These are phyloP conservation scores for Yamadazyma phyllophila DNA, from an alignment of 805 yeast species.

Conservation along the genomic window DNA sequence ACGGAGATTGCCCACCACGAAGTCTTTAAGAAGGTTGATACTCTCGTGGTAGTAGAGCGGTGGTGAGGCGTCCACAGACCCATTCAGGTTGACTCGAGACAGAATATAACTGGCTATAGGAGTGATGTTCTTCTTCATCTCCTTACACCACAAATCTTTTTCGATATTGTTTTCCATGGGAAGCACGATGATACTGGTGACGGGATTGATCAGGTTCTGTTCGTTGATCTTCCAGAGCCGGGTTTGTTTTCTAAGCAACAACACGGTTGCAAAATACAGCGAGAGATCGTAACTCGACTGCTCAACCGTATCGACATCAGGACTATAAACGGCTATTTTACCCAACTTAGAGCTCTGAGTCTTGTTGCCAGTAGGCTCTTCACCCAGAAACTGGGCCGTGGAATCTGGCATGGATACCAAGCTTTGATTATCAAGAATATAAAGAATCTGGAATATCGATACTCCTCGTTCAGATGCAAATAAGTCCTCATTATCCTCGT, in stretches of 20 bases:
- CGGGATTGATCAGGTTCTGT: constrained; percentile 26
- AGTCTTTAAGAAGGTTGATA: constrained; percentile 50
- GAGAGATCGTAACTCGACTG: constrained; percentile 17
- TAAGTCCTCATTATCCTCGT: constrained; percentile 30
- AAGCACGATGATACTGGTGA: constrained; percentile 32
- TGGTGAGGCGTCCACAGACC: constrained; percentile 3
- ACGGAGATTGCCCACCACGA: constrained; percentile 51
- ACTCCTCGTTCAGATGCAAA: constrained; percentile 29
- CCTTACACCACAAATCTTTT: constrained; percentile 17
- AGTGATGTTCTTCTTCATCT: constrained; percentile 3
- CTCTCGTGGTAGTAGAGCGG: constrained; percentile 28
- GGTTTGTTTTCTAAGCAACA: constrained; percentile 50
- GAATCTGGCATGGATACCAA: not conserved
- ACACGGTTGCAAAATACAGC: constrained; percentile 40
- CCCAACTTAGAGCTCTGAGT: not conserved
- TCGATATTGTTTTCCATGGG: constrained; percentile 21
- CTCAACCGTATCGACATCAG: constrained; percentile 6
- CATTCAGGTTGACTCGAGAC: constrained; percentile 2
- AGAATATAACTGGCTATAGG: constrained; percentile 20
- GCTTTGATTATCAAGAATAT: constrained; percentile 13
- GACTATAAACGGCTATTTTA: not conserved
- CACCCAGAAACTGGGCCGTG: not conserved
- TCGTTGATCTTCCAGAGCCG: constrained; percentile 42
- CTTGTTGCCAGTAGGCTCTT: no score
- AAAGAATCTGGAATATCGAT: constrained; percentile 35